These are phyloP conservation scores for Heterobasidion occidentale DNA, from an alignment of 1,284 basidiomycete species.

Conservation along the genomic window DNA sequence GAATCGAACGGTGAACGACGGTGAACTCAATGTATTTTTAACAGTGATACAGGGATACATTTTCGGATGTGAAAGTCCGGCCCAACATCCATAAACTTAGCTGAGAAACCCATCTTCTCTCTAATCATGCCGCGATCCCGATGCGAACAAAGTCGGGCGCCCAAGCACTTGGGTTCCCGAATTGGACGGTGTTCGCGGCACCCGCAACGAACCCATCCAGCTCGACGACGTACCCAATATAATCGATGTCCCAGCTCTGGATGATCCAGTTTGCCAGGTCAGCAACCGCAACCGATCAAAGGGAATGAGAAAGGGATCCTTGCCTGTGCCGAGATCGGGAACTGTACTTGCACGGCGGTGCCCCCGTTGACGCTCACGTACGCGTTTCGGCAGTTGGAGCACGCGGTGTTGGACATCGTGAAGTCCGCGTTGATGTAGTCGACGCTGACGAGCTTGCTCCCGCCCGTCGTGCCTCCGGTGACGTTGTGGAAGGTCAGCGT, in stretches of 20 bases:
- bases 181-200: background rate
- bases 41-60: too few relatives aligned
- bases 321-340: constrained; percentile 42
- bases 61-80: too few relatives aligned
- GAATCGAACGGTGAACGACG: too few relatives aligned
- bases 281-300: background rate
- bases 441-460: constrained; percentile 33
- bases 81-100: too few relatives aligned
- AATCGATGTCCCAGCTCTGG: background rate
- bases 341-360: constrained; percentile 31
- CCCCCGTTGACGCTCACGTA: constrained; percentile 39
- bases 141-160: background rate
- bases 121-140: background rate
- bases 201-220: background rate
- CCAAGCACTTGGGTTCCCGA: background rate
- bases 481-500: constrained; percentile 33
- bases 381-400: constrained; percentile 40
- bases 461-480: constrained; percentile 32
- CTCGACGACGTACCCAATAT: background rate
- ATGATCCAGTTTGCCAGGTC: background rate
- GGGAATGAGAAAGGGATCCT: background rate
- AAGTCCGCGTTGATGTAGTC: constrained; percentile 42
- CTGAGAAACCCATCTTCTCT: too few relatives aligned
- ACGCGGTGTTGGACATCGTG: constrained; percentile 32
- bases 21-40: too few relatives aligned